Evolutionary conservation across 129 eudicot genomes (phyloP).

Genomic region (Tagetes erecta): DNA sequence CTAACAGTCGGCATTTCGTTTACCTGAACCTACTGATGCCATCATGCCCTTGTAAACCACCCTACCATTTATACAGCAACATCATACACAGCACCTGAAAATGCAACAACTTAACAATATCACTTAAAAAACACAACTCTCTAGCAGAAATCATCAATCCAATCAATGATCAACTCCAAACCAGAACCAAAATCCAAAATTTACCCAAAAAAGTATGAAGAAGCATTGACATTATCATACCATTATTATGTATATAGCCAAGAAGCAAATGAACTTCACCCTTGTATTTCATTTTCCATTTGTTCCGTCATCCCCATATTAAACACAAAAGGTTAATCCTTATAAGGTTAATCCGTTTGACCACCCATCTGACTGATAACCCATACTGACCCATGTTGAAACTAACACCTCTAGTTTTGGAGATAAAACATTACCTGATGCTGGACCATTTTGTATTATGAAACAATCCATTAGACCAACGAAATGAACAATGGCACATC

Average conservation of each 20-base stretch:
- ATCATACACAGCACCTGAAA: conserved; percentile 39
- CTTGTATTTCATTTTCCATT: background rate
- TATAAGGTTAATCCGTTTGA: background rate
- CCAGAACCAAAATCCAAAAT: no score
- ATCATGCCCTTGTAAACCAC: conserved; percentile 44
- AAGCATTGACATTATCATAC: background rate
- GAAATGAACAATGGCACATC: no score
- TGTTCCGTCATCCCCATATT: background rate
- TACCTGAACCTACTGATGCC: conserved; percentile 68
- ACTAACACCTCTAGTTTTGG: no score
- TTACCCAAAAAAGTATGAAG: background rate
- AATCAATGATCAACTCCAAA: background rate
- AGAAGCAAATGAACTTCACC: background rate
- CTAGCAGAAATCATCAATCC: conserved; percentile 16
- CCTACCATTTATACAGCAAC: conserved; percentile 6
- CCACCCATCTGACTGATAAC: background rate
- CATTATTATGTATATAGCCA: background rate
- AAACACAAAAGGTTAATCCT: background rate
- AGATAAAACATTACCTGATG: no score
- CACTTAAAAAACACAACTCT: conserved; percentile 5
- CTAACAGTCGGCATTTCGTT: background rate
- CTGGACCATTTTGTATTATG: no score
- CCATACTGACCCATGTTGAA: background rate
- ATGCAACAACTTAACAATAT: conserved; percentile 26
- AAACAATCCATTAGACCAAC: no score